Base-by-base conservation (phyloP, 441 rosid species). In the Bocquillonia castaneifolia region DNA sequence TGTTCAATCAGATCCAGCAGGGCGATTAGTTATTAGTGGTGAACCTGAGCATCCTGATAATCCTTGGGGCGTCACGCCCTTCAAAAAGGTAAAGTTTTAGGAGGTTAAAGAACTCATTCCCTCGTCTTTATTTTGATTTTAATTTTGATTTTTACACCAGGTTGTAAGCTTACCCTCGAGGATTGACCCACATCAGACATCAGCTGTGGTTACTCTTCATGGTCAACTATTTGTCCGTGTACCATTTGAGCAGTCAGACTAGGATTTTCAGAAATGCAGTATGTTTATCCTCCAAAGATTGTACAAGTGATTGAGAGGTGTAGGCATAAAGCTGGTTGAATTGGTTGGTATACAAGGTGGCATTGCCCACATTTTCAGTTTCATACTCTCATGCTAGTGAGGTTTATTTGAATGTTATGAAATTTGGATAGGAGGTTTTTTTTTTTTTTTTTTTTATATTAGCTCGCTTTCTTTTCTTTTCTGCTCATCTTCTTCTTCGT, bases 31-130 rank as follows among this genome's bases (percentile, higher is more conserved):
- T 48, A 92, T 92, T 67, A 88, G 87, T 12, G 98, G 96, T 44
- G 74, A 86, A 65, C 96, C 94, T 18, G 91, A 90, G 72, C 86
- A 92, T 64, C 81, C 77, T 67, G 89, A 92, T 68, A 88, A 86
- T 79, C 96, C 93, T 51, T 92, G 97, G 96, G 97, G 96, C 14
- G 82, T 88, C 53, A 85, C 92, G 37, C 86, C 96, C 9, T 92
- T 92, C 79, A 86, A 78, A 65, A 89, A 92, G 94, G 94, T 86
- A 72, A 45, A 26, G 18, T 47, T 31, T 23, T 28, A 14, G 10
- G 29, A 25, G 4, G 12, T 17, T 56, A 3, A 9, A 54, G 40
- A 7, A 14, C 2, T 13, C 56, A 17, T 12, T 56, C 22, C 22
- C 64, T 40, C 22, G 50, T 31, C 26, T 32, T 0, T 25, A 9